These are phyloP conservation scores for Phylloporus rhodoxanthus DNA, from an alignment of 768 basidiomycete species.

Conservation along the genomic window DNA sequence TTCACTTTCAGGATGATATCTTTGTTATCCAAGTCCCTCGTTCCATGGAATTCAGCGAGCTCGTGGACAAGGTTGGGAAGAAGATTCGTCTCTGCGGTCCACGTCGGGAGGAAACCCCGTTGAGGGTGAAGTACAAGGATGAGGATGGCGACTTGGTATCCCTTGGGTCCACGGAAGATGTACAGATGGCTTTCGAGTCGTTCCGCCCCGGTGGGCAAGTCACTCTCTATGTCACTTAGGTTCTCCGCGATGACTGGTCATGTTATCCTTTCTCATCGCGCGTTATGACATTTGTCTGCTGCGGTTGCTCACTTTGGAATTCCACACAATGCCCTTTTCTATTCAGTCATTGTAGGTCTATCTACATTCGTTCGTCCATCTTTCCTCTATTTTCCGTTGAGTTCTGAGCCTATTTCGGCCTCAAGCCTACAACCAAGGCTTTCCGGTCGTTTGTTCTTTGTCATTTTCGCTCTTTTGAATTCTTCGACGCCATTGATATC, in stretches of 20 bases:
- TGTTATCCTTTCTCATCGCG: slow-evolving; percentile 1
- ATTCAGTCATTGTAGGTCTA: slow-evolving; percentile 2
- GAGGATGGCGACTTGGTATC: slow-evolving; percentile 90
- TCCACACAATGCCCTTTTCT: slow-evolving; percentile 2
- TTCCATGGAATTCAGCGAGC: slow-evolving; percentile 69
- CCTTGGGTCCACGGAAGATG: slow-evolving; percentile 85
- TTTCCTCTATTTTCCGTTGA: slow-evolving; percentile 4
- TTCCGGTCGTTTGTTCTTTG: slow-evolving; percentile 1
- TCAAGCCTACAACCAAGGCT: slow-evolving; percentile 1
- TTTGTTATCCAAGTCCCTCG: slow-evolving; percentile 90
- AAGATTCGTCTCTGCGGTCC: slow-evolving; percentile 92
- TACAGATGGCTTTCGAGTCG: slow-evolving; percentile 89
- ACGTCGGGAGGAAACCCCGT: slow-evolving; percentile 67
- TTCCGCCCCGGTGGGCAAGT: slow-evolving; percentile 77
- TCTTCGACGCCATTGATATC: slow-evolving; percentile 15
- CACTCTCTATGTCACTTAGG: slow-evolving; percentile 71
- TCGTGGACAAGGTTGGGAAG: slow-evolving; percentile 85
- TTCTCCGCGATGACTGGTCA: background rate
- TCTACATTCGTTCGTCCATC: slow-evolving; percentile 20
- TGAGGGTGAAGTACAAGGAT: slow-evolving; percentile 85
- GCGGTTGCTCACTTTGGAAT: slow-evolving; percentile 13
- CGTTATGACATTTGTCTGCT: slow-evolving; percentile 3
- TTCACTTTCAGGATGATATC: slow-evolving; percentile 91
- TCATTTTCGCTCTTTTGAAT: slow-evolving; percentile 11
- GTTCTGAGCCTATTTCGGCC: slow-evolving; percentile 10